Evolutionary conservation across 83 land plant genomes (phyloP), one percentile per base, ranked within the genome.

Genomic region (Diphasiastrum complanatum): DNA sequence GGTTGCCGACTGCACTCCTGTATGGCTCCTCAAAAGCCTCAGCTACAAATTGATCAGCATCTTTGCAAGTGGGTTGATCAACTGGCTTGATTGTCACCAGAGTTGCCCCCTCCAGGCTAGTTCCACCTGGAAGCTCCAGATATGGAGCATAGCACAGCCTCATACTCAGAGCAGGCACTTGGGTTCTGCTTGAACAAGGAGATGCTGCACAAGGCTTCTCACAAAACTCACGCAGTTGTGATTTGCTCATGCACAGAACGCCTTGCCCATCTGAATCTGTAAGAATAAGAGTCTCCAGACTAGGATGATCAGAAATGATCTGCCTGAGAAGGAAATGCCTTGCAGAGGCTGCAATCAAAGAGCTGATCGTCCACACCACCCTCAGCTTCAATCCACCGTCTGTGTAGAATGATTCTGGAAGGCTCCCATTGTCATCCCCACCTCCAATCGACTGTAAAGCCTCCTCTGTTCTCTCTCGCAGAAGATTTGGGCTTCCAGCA

Each of bases 361-460:
- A 61, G 64, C 64, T 61, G 27, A 61, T 61, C 3, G 64, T 61
- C 64, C 64, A 61, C 16, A 61, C 63, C 5, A 60, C 63, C 4
- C 63, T 16, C 8, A 60, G 52, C 24, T 60, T 60, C 1, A 60
- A n/a, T 4, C 63, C 63, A 24, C 63, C 63, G 27, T 60, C 37
- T 2, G 47, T 43, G 48, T 18, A 60, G 27, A 60, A 43, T 5
- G 54, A 16, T 46, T 65, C 62, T 2, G 68, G 68, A 1, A 65
- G 16, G 26, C 28, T 60, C 8, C 14, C 14, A 3, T 28, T 47
- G 27, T 24, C 41, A 14, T 18, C 8, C 18, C 41, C 48, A 18
- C 23, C 47, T 22, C 23, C 24, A 11, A 30, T 2, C 36, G 5
- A 5, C 30, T 25, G 11, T n/a, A 2, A 33, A 2, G 28, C 37